A percentile compares a stretch with the other conserved stretches of the same genome.
Evolutionary conservation across 441 rosid genomes (phyloP).

Genomic region (Isatis lusitanica): DNA sequence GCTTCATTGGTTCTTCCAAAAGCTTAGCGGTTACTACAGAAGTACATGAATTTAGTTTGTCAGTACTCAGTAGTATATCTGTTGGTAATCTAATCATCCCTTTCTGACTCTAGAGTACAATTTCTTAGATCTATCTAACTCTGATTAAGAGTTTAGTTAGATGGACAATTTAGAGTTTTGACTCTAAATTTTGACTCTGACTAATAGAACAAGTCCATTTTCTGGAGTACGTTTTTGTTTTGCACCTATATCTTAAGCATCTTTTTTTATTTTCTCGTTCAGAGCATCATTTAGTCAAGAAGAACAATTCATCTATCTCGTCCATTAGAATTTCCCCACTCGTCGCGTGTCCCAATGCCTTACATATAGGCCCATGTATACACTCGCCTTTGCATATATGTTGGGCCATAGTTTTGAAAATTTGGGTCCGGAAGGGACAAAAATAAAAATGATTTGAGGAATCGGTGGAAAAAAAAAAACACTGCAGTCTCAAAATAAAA

Average conservation of each 20-base stretch:
- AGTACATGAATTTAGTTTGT: neutral
- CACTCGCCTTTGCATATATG: neutral
- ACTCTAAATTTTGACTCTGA: neutral
- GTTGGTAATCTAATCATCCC: neutral
- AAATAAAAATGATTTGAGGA: too few relatives aligned
- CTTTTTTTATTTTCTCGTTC: neutral
- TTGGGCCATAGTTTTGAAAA: neutral
- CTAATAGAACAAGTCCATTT: neutral
- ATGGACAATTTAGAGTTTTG: neutral
- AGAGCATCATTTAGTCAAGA: neutral
- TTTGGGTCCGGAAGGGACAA: neutral
- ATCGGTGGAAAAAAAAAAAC: neutral
- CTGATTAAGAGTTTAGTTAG: neutral
- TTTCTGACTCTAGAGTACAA: neutral
- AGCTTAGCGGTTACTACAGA: neutral
- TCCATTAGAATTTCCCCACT: neutral
- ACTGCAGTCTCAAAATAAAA: neutral
- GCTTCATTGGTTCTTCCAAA: slow-evolving; percentile 32
- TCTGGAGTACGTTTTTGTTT: neutral
- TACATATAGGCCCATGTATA: neutral
- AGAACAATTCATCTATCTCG: neutral
- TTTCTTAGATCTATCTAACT: neutral
- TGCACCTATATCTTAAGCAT: neutral
- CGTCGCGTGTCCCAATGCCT: neutral
- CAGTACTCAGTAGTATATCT: neutral